phyloP scores from a whole-genome alignment of 1,139 yeast species.

The Saccharomyces hybrid region DNA sequence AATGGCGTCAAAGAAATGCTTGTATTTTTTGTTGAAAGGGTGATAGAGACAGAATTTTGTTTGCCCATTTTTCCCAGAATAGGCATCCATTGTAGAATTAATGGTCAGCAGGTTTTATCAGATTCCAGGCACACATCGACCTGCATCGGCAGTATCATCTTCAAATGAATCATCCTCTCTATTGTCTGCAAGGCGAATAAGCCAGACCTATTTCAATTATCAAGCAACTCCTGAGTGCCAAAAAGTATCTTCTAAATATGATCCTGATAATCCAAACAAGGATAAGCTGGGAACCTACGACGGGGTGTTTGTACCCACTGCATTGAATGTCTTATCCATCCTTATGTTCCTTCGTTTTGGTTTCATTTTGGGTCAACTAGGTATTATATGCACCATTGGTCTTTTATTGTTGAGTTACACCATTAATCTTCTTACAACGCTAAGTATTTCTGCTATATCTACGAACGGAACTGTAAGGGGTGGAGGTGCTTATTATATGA shows the following conservation, averaged over 20 bases:
- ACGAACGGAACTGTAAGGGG: slow-evolving; percentile 80
- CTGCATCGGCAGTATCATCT: slow-evolving; percentile 5
- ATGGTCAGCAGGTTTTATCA: slow-evolving; percentile 21
- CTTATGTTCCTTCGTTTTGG: slow-evolving; percentile 78
- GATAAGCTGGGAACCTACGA: slow-evolving; percentile 61
- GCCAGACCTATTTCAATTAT: slow-evolving; percentile 24
- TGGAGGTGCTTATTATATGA: slow-evolving; percentile 85
- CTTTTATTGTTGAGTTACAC: slow-evolving; percentile 54
- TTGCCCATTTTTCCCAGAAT: neutral
- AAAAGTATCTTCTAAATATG: slow-evolving; percentile 29
- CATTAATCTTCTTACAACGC: slow-evolving; percentile 60
- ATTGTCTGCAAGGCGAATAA: slow-evolving; percentile 11
- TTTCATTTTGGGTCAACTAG: slow-evolving; percentile 73
- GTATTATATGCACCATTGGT: slow-evolving; percentile 54
- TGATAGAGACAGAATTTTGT: neutral
- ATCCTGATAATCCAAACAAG: slow-evolving; percentile 30
- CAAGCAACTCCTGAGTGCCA: slow-evolving; percentile 23
- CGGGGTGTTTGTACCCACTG: slow-evolving; percentile 75
- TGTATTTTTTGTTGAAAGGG: neutral
- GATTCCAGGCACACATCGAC: slow-evolving; percentile 32
- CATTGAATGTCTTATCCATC: slow-evolving; percentile 66
- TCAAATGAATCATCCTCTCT: slow-evolving; percentile 23
- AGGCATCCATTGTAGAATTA: neutral
- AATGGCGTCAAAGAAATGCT: neutral
- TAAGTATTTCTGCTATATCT: slow-evolving; percentile 71